Conservation (phyloP, 768 basidiomycete genomes). For the Leccinum uliginosum region DNA sequence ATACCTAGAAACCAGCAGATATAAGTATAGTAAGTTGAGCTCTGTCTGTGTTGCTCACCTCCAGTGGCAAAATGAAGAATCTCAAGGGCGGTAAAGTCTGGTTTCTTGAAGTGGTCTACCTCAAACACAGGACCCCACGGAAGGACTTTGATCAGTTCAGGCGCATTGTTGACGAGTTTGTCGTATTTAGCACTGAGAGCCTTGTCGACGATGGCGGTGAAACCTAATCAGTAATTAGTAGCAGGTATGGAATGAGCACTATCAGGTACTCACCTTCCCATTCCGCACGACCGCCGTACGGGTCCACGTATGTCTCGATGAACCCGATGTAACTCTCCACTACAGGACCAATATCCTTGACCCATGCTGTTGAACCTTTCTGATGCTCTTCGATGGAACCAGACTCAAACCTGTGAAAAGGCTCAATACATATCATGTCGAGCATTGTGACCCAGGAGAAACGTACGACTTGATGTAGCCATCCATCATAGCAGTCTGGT, state of each 20-base stretch:
- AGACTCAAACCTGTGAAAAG: slow-evolving; percentile 50
- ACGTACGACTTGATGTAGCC: slow-evolving; percentile 74
- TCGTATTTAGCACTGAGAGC: slow-evolving; percentile 79
- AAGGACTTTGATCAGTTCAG: slow-evolving; percentile 69
- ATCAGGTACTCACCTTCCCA: slow-evolving; percentile 66
- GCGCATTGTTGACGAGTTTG: slow-evolving; percentile 65
- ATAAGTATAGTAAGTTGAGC: too few species aligned
- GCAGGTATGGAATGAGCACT: background rate
- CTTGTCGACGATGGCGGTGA: slow-evolving; percentile 88
- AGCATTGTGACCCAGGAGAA: background rate
- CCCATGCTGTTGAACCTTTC: slow-evolving; percentile 74
- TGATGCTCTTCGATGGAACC: slow-evolving; percentile 81
- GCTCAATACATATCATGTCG: background rate
- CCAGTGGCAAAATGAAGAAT: slow-evolving; percentile 80
- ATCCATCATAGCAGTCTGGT: slow-evolving; percentile 70
- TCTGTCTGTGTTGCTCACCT: slow-evolving; percentile 40
- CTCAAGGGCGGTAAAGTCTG: slow-evolving; percentile 84
- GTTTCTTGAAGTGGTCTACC: slow-evolving; percentile 75
- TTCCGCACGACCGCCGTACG: slow-evolving; percentile 86
- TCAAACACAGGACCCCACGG: slow-evolving; percentile 75
- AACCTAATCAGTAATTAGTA: slow-evolving; percentile 45
- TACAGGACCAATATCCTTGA: slow-evolving; percentile 80
- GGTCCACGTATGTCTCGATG: slow-evolving; percentile 84
- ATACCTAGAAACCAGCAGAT: slow-evolving; percentile 45
- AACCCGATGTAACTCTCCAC: slow-evolving; percentile 89